Evolutionary conservation across 2,329 filamentous ascomycete genomes (phyloP), one percentile per base, ranked within the genome.

Genomic region (Penicillium sp.): DNA sequence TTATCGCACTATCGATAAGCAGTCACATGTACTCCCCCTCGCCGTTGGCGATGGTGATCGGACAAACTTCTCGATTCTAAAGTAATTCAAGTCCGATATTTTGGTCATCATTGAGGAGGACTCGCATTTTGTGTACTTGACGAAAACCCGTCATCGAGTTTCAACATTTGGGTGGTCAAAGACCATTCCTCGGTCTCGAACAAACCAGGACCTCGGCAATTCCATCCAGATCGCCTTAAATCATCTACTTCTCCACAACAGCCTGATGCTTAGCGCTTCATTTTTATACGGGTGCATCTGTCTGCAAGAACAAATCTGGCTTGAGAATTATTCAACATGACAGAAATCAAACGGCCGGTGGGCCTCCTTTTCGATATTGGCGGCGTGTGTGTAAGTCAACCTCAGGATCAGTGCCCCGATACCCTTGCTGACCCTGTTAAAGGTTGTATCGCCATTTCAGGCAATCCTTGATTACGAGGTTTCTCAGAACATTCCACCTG

Each of bases 321-420:
- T 8, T 18, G 7, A 18, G 7, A 0, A 11, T 27, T 40, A 8
- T 24, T 18, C 31, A 38, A 27, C 23, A 76, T 76, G 72, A 49
- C 71, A 7, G 54, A 61, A 36, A 63, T 63, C 32, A 74, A 70
- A 47, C 74, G 58, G 45, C 86, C 87, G 24, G 86, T 86, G 58
- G 87, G 87, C 45, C 73, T 94, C 26, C 76, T 98, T 18, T 97
- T 97, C 68, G 93, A 98, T 70, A 93, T 98, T 58, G 93, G 93
- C 31, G 93, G 93, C 52, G 93, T 98, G 58, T 94, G 89, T 77
- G 91, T 95, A 85, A 77, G 88, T 42, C 35, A 37, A 27, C 28
- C 16, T 28, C 40, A 40, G 22, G 22, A 27, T 10, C 16, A 27
- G 10, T 22, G 13, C 18, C 38, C 32, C 22, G 4, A 9, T 11